Percentiles rank a stretch among this genome's conserved stretches.
Conservation (phyloP, 148 eudicot genomes). For the Limonium bicolor region DNA sequence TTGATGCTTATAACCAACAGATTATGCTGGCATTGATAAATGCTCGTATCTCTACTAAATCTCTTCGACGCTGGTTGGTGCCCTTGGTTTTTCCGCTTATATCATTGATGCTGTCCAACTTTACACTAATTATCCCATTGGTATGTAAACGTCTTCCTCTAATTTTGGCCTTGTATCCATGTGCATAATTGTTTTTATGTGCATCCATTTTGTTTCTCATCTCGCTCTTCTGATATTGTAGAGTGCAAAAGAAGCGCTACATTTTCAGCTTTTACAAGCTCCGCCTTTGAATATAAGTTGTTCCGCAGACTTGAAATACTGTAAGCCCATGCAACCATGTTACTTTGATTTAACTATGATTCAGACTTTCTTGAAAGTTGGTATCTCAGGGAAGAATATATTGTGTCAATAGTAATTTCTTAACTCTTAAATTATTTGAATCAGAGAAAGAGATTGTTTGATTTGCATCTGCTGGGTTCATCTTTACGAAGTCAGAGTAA, state of each 20-base stretch:
- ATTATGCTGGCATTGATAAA: conserved; percentile 57
- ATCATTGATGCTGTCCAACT: conserved; percentile 69
- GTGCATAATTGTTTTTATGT: too few species aligned
- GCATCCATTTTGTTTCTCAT: too few species aligned
- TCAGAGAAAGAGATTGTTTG: too few species aligned
- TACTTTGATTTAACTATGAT: background rate
- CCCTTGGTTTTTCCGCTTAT: conserved; percentile 44
- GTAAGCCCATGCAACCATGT: conserved; percentile 23
- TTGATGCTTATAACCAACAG: conserved; percentile 13
- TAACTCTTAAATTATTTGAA: too few species aligned
- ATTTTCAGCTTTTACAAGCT: conserved; percentile 84
- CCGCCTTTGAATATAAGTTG: conserved; percentile 48
- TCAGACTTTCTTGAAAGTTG: too few species aligned
- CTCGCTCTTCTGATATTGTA: conserved; percentile 14
- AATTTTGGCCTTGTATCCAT: too few species aligned
- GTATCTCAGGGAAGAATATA: too few species aligned
- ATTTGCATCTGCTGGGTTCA: too few species aligned
- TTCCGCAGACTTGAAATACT: conserved; percentile 75
- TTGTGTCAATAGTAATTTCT: too few species aligned
- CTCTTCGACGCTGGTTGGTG: conserved; percentile 59
- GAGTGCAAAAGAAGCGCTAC: conserved; percentile 71
- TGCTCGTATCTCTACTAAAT: conserved; percentile 77
- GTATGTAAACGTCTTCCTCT: conserved; percentile 28
- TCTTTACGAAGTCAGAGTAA: too few species aligned
- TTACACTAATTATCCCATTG: conserved; percentile 78